Conservation (phyloP, 1,284 basidiomycete genomes). For the Rhodofomes roseus region DNA sequence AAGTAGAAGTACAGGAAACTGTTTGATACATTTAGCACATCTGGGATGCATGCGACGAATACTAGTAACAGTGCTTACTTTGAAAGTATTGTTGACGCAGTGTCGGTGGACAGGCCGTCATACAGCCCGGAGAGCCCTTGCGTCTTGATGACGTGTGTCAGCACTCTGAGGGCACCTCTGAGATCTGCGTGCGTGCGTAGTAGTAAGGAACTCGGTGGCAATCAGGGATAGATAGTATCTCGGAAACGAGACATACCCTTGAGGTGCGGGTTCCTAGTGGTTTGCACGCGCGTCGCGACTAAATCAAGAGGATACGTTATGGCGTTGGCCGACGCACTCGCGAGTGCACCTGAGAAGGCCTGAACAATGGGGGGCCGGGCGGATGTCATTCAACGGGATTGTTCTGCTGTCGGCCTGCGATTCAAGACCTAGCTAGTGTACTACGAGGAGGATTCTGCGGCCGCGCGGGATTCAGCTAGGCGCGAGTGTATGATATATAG, state of each 20-base stretch:
- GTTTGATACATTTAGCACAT: too few relatives aligned
- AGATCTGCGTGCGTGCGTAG: too few relatives aligned
- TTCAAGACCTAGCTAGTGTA: too few relatives aligned
- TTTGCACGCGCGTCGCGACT: conserved; percentile 42
- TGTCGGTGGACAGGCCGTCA: conserved; percentile 47
- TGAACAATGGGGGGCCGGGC: conserved; percentile 53
- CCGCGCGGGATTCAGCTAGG: too few relatives aligned
- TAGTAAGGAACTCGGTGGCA: too few relatives aligned
- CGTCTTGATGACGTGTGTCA: conserved; percentile 34
- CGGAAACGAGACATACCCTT: conserved; percentile 13
- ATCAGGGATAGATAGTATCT: conserved; percentile 28
- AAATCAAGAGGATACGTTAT: conserved; percentile 53
- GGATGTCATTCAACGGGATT: conserved; percentile 37
- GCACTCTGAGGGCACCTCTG: conserved; percentile 31
- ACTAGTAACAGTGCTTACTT: conserved; percentile 41
- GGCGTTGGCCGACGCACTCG: conserved; percentile 48
- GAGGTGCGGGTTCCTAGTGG: conserved; percentile 11
- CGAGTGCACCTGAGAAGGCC: conserved; percentile 51
- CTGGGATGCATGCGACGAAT: not conserved
- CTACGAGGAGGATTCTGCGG: too few relatives aligned
- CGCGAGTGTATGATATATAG: too few relatives aligned
- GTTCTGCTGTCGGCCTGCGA: too few relatives aligned
- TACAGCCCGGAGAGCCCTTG: conserved; percentile 44
- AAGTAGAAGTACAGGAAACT: conserved; percentile 42
- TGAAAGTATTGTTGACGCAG: conserved; percentile 48